Base-by-base conservation (phyloP, 2,329 filamentous ascomycete genomes). In the Colletotrichum falcatum region DNA sequence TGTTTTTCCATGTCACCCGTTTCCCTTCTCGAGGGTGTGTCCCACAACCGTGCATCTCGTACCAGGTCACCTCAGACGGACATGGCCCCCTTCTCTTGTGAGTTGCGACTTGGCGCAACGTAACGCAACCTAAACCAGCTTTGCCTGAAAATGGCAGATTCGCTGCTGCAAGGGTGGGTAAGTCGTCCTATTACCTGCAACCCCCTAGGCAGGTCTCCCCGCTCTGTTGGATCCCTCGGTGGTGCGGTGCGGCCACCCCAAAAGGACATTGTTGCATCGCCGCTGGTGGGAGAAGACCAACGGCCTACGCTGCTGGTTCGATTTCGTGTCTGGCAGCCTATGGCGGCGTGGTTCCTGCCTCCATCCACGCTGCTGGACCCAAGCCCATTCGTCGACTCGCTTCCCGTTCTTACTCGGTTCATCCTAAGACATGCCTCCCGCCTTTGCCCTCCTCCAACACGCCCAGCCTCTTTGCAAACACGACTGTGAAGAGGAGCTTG, bases 221-320 rank as follows among this genome's bases (percentile, higher is more conserved):
- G 68, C 65, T 51, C 58, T n/a, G 64, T 71, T 71, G 59, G 68
- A 71, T 71, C 59, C 53, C 44, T 63, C 35, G 35, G 35, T 67
- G 67, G 35, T 70, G 56, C 56, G 33, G 56, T 56, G 58, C 58
- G 53, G 68, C 58, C 58, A 68, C 26, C 53, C 48, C 51, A 46
- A 71, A 71, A 60, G 30, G 44, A 62, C 30, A 55, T 71, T 26
- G 68, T 68, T 71, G 58, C 68, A 68, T 71, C 46, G 35, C 37
- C 20, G 64, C 51, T 62, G 59, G 49, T 66, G 55, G 26, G 23
- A 62, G 37, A 53, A 58, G 51, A 49, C 20, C 42, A 58, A 59
- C 53, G 37, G 18, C 23, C 61, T 26, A 49, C 33, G 51, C 56
- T 62, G 63, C 64, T 67, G 68, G 68, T 53, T 61, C 56, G 51